phyloP scores from a whole-genome alignment of 768 basidiomycete species.

The Tephrocybe sp. region DNA sequence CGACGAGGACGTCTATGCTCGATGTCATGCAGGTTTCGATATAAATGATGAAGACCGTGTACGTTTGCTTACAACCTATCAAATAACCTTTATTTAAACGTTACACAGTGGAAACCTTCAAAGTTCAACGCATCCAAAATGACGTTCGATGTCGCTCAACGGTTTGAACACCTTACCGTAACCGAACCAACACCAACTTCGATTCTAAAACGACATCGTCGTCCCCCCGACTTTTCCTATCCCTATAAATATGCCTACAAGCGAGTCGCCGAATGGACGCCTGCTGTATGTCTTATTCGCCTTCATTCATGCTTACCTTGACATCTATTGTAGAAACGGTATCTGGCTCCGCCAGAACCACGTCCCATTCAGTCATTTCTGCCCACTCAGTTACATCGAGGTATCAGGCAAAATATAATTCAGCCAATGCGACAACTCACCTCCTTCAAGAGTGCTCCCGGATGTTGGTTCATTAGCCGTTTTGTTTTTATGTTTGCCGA shows the following conservation, averaged over 20 bases:
- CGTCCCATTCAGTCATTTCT: slow-evolving; percentile 1
- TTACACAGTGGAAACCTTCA: slow-evolving; percentile 18
- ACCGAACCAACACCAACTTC: slow-evolving; percentile 9
- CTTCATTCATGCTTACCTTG: background rate
- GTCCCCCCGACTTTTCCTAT: slow-evolving; percentile 13
- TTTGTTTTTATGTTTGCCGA: too few species aligned
- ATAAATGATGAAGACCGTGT: slow-evolving; percentile 25
- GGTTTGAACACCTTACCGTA: slow-evolving; percentile 6
- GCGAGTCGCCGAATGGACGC: slow-evolving; percentile 14
- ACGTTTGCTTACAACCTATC: slow-evolving; percentile 1
- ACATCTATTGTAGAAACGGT: slow-evolving; percentile 3
- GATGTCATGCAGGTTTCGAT: slow-evolving; percentile 23
- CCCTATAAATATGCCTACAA: slow-evolving; percentile 1
- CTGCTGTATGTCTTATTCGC: background rate
- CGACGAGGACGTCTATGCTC: slow-evolving; percentile 13
- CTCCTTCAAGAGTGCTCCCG: slow-evolving; percentile 44
- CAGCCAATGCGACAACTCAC: slow-evolving; percentile 18
- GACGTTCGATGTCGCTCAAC: slow-evolving; percentile 9
- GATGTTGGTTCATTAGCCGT: slow-evolving; percentile 37
- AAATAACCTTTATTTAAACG: background rate
- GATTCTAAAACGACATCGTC: background rate
- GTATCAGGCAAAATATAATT: slow-evolving; percentile 1
- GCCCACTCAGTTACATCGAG: slow-evolving; percentile 9
- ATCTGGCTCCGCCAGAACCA: background rate
- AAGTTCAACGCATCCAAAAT: slow-evolving; percentile 14